phyloP scores from a whole-genome alignment of 345 rosid genomes.

The Bruguiera gymnorhiza region DNA sequence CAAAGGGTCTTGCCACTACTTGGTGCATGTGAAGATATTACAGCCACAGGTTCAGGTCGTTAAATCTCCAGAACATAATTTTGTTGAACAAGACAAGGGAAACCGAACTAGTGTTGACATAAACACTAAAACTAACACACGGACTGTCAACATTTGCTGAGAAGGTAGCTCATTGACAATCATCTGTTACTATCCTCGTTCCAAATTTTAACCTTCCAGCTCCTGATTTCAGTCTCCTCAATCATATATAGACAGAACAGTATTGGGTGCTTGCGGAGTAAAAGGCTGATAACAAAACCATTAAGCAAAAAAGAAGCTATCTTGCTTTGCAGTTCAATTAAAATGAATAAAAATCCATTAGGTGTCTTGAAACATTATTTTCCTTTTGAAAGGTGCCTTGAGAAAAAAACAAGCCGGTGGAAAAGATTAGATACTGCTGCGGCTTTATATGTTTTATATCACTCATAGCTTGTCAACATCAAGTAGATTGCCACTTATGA shows the following conservation, averaged over 20 bases:
- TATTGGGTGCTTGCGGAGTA: background rate
- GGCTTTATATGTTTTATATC: background rate
- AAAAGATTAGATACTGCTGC: background rate
- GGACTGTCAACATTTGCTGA: too few species aligned
- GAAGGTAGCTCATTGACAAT: too few species aligned
- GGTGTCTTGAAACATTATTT: background rate
- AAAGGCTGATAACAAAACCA: background rate
- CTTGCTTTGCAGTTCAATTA: background rate
- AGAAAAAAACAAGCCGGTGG: background rate
- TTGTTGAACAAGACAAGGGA: too few species aligned
- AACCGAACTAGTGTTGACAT: too few species aligned
- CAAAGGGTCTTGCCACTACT: too few species aligned
- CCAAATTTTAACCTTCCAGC: too few species aligned
- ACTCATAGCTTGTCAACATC: background rate
- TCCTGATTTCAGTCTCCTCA: too few species aligned
- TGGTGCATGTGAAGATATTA: too few species aligned
- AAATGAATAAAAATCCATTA: background rate
- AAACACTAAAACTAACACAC: too few species aligned
- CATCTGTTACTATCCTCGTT: too few species aligned
- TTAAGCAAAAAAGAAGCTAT: background rate
- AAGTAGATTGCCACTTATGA: background rate
- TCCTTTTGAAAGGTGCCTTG: background rate
- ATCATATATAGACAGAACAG: background rate
- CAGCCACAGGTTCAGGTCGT: too few species aligned
- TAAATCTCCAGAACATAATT: too few species aligned